Evolutionary conservation across 805 yeast genomes (phyloP).

Genomic region (Cyberlindnera meyerae): DNA sequence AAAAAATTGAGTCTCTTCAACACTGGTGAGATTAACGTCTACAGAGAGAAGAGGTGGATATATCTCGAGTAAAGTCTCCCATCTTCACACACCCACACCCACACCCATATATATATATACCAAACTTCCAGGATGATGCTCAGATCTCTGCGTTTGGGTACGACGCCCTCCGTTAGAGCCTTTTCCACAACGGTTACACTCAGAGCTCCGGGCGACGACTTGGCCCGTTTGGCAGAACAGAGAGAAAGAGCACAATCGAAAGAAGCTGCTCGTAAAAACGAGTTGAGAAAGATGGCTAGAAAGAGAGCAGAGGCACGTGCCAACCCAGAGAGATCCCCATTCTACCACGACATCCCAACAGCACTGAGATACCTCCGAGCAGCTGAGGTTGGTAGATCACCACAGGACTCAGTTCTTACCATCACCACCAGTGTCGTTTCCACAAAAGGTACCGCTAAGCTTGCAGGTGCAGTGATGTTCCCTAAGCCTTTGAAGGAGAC

Average conservation of each 20-base stretch:
- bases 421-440: slow-evolving; percentile 60
- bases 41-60: too few relatives aligned
- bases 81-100: too few relatives aligned
- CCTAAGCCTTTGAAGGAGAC: slow-evolving; percentile 70
- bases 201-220: slow-evolving; percentile 25
- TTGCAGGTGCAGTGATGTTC: slow-evolving; percentile 65
- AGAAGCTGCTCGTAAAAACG: slow-evolving; percentile 29
- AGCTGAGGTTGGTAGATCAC: slow-evolving; percentile 82
- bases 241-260: slow-evolving; percentile 25
- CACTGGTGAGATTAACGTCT: too few relatives aligned
- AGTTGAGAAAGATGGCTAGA: slow-evolving; percentile 32
- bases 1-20: too few relatives aligned
- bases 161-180: slow-evolving; percentile 7
- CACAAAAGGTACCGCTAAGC: slow-evolving; percentile 72
- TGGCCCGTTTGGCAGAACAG: slow-evolving; percentile 26
- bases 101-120: too few relatives aligned
- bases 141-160: not conserved
- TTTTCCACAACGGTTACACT: slow-evolving; percentile 11
- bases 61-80: too few relatives aligned
- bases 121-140: too few relatives aligned
- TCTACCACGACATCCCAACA: slow-evolving; percentile 63
- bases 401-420: slow-evolving; percentile 63
- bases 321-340: slow-evolving; percentile 47
- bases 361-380: slow-evolving; percentile 83
- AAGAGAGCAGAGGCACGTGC: slow-evolving; percentile 35